Conservation (phyloP, 208 protist species). For the Acanthamoeba rhysodes region DNA sequence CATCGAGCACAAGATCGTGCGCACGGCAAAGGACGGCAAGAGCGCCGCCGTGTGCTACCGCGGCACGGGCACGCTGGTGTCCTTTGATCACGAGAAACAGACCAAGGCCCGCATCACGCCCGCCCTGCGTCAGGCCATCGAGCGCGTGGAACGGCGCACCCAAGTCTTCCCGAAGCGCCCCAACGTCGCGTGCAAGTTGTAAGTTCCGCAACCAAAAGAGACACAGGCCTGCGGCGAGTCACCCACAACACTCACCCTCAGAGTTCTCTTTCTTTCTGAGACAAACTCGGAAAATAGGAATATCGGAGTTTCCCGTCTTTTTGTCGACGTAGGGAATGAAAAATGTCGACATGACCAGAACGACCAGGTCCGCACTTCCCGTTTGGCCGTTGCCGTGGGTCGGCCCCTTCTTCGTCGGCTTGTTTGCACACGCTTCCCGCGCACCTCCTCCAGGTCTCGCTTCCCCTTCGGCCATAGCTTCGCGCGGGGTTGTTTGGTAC, state of each 20-base stretch:
- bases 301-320: too few species aligned
- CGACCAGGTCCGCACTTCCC: background rate
- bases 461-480: background rate
- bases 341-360: too few species aligned
- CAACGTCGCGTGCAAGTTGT: background rate
- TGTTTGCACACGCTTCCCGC: background rate
- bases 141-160: background rate
- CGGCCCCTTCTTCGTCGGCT: background rate
- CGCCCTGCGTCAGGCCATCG: background rate
- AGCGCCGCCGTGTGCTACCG: conserved; percentile 34
- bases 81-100: conserved; percentile 34
- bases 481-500: background rate
- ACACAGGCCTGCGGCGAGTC: too few species aligned
- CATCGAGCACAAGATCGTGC: conserved; percentile 30
- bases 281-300: too few species aligned
- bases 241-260: too few species aligned
- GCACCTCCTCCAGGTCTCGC: background rate
- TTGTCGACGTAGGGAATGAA: too few species aligned
- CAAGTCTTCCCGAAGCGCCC: background rate
- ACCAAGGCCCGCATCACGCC: conserved; percentile 7
- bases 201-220: background rate
- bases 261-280: too few species aligned
- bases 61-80: background rate
- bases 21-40: background rate
- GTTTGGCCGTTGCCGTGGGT: background rate